Base-by-base conservation (phyloP, 2,329 filamentous ascomycete species). In the Phoma sp. region DNA sequence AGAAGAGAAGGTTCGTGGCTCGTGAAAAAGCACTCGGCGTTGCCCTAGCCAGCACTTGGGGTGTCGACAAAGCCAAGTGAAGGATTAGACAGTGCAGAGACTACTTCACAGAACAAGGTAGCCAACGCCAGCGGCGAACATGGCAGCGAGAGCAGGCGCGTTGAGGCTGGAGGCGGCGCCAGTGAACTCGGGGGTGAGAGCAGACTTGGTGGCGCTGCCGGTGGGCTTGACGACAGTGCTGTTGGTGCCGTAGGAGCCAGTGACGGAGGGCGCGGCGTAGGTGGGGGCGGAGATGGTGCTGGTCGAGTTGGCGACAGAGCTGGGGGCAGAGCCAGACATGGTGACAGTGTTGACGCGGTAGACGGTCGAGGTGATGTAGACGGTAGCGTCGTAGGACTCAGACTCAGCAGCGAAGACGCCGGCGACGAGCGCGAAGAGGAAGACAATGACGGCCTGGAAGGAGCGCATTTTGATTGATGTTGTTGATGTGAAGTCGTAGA, bases 321-420 rank as follows among this genome's bases (percentile, higher is more conserved):
- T 23, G 23, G 69, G 55, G 36, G 69, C 58, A 8, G 67, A 66
- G 61, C 68, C 64, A 14, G 68, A 67, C 49, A 67, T 56, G 44
- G 73, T 75, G 62, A 74, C 65, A 45, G 73, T 74, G 69, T 73
- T 71, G 63, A 75, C 65, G 58, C 66, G 69, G 62, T 70, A 70
- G 65, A 76, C 64, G 57, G 73, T 76, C 13, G 65, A 68, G 52
- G 72, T 74, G 47, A 72, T 49, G 57, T 71, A 74, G 67, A 72
- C 68, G 58, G 72, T 75, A 13, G 72, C 60, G 44, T 73, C 70
- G 57, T 71, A 71, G 27, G 54, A 57, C 27, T 59, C 52, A 45
- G 47, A 32, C 22, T 65, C 62, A 47, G 64, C 58, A 49, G 72
- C 71, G 50, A 67, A 57, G 42, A 65, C 70, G 57, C 66, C 62